Base-by-base conservation (phyloP, 495 filamentous ascomycete genomes). In the Penicillium herquei region DNA sequence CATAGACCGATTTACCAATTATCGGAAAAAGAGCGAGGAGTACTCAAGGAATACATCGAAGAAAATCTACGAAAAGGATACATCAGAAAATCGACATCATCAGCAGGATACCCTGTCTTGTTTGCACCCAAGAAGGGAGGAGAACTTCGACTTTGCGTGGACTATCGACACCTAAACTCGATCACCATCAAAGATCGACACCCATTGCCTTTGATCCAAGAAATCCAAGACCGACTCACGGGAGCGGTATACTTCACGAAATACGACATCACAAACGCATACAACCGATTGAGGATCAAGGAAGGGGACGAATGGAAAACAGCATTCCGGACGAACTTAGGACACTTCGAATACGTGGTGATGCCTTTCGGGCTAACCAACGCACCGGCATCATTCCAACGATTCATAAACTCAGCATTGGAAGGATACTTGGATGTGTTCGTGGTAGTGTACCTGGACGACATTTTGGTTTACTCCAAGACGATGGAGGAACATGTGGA, bases 121-220 rank as follows among this genome's bases (percentile, higher is more conserved):
- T 71, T 80, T 37, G 64, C 60, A 0, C 12, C 30, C 2, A 81
- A 79, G 48, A 49, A 46, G 1, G 59, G 65, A 18, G 67, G 70
- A 39, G 67, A 69, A 0, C 35, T 80, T 0, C 48, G 66, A 0
- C 57, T 85, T 37, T 83, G 68, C 65, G 58, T 81, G 0, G 68
- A 83, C 44, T 83, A 78, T 49, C 52, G 63, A 5, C 61, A 57
- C 7, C 45, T 82, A 0, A 84, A 84, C 51, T 44, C 30, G 0
- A 47, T 80, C 0, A 82, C 67, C 0, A 59, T 55, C 3, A 78
- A 77, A 52, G 70, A 84, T 39, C 32, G 59, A 1, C 78, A 81
- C 45, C 71, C 73, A 0, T 40, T 83, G 0, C 77, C 74, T 0
- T 41, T 79, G 10, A 78, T 81, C 18, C 42, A 76, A n/a, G 69